Percentiles rank a stretch among this genome's conserved stretches.
Conservation (phyloP, 2,329 filamentous ascomycete species). For the Colletotrichum camelliae region DNA sequence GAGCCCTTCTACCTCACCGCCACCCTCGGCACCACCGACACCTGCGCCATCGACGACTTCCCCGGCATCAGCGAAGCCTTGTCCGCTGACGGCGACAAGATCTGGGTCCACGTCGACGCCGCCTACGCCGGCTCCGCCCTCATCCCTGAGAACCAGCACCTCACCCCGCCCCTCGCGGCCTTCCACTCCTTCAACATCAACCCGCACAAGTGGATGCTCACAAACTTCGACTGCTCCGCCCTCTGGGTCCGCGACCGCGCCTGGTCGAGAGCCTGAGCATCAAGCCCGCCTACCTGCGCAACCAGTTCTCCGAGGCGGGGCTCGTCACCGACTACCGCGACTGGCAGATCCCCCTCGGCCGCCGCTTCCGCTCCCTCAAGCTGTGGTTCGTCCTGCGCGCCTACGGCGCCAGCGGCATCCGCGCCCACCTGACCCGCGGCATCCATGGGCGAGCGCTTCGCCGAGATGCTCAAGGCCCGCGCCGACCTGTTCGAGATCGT, state of each 20-base stretch:
- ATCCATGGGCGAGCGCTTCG: constrained; percentile 77
- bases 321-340: constrained; percentile 94
- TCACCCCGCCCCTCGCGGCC: constrained; percentile 63
- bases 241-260: constrained; percentile 78
- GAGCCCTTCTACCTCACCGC: constrained; percentile 87
- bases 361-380: constrained; percentile 87
- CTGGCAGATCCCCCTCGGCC: constrained; percentile 94
- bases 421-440: constrained; percentile 73
- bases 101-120: constrained; percentile 95
- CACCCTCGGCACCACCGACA: constrained; percentile 85
- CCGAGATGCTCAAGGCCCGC: constrained; percentile 60
- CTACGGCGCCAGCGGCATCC: constrained; percentile 80
- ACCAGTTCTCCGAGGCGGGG: constrained; percentile 79
- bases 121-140: constrained; percentile 91
- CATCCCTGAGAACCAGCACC: constrained; percentile 78
- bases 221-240: constrained; percentile 87
- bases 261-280: constrained; percentile 78
- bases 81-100: constrained; percentile 40
- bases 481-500: constrained; percentile 78
- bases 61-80: constrained; percentile 64
- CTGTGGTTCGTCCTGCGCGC: constrained; percentile 92
- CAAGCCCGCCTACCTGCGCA: constrained; percentile 81
- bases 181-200: constrained; percentile 95
- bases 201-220: constrained; percentile 97
- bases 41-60: constrained; percentile 87